Evolutionary conservation across 1,284 basidiomycete species (phyloP).

Genomic region (Microbotryomycetes sp.): DNA sequence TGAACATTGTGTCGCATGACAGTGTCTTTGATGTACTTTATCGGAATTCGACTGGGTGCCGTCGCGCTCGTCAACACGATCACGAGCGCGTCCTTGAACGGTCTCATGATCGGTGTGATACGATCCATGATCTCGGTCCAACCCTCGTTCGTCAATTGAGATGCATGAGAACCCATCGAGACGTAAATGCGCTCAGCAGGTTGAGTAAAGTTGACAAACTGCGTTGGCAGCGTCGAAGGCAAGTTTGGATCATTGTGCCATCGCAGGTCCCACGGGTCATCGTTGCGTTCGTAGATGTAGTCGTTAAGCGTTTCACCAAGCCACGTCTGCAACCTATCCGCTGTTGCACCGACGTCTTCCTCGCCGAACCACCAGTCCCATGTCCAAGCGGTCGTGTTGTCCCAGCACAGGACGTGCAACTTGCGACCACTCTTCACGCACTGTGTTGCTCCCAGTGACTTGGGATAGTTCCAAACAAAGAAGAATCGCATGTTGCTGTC

Average conservation of each 20-base stretch:
- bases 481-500: slow-evolving; percentile 4
- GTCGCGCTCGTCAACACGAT: slow-evolving; percentile 1
- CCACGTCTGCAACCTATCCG: not conserved
- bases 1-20: slow-evolving; percentile 2
- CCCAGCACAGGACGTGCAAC: slow-evolving; percentile 1
- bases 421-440: slow-evolving; percentile 3
- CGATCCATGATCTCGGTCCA: slow-evolving; percentile 3
- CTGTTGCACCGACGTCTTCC: not conserved
- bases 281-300: slow-evolving; percentile 1
- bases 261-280: slow-evolving; percentile 1
- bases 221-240: not conserved
- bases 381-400: not conserved
- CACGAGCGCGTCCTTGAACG: not conserved
- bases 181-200: slow-evolving; percentile 2
- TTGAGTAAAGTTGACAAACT: not conserved
- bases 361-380: slow-evolving; percentile 3
- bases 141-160: not conserved
- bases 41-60: not conserved
- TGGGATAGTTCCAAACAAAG: slow-evolving; percentile 2
- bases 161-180: not conserved
- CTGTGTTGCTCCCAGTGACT: not conserved
- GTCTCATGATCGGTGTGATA: not conserved
- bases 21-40: slow-evolving; percentile 1
- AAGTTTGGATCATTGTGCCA: not conserved
- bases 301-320: not conserved